A percentile compares a stretch with the other conserved stretches of the same genome.
These are phyloP conservation scores for Emmonsiellopsis sp. DNA, from an alignment of 2,329 filamentous ascomycete species.

Conservation along the genomic window DNA sequence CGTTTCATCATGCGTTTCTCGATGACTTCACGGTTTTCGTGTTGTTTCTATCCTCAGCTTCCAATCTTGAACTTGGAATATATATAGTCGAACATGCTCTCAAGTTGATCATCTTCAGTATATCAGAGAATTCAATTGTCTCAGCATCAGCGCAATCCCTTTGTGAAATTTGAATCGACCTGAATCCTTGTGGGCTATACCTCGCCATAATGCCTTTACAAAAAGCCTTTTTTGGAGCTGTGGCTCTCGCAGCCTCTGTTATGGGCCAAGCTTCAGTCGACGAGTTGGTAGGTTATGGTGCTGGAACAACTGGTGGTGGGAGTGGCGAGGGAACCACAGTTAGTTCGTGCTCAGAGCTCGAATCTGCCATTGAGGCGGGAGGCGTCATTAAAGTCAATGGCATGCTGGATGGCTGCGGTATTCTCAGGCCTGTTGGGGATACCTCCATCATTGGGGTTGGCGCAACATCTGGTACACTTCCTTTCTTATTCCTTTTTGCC, in stretches of 20 bases:
- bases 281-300: conserved; percentile 13
- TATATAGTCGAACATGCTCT: not conserved
- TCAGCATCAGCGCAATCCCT: too few relatives aligned
- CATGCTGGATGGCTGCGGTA: conserved; percentile 33
- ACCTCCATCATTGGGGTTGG: conserved; percentile 46
- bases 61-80: not conserved
- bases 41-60: not conserved
- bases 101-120: not conserved
- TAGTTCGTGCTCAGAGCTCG: conserved; percentile 28
- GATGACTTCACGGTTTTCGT: not conserved
- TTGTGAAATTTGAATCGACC: too few relatives aligned
- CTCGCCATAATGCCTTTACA: not conserved
- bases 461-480: conserved; percentile 26
- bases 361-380: conserved; percentile 22
- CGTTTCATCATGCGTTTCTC: not conserved
- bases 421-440: conserved; percentile 40
- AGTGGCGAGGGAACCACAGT: conserved; percentile 39
- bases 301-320: conserved; percentile 39
- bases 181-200: too few relatives aligned
- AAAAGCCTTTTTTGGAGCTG: not conserved
- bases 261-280: not conserved
- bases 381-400: conserved; percentile 42
- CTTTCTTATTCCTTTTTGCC: conserved; percentile 2
- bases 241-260: not conserved
- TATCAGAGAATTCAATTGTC: too few relatives aligned